These are phyloP conservation scores for Xylariales sp. DNA, from an alignment of 2,329 filamentous ascomycete genomes.

Conservation along the genomic window DNA sequence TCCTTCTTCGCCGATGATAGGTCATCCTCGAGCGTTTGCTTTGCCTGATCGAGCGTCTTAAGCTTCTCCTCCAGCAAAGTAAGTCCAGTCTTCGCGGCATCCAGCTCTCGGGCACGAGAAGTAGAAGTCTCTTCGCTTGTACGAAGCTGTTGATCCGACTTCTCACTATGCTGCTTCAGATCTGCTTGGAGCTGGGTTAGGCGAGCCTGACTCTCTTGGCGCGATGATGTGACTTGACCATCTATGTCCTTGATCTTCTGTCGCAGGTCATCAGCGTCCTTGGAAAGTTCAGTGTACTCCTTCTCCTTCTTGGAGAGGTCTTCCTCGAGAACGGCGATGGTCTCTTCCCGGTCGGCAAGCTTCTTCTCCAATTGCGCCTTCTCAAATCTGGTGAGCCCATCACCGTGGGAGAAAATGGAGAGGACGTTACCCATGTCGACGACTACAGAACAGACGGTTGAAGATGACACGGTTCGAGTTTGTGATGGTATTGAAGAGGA, in stretches of 20 bases:
- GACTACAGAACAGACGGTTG: not conserved
- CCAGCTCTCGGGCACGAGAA: constrained; percentile 16
- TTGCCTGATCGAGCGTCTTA: constrained; percentile 27
- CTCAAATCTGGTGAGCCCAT: constrained; percentile 29
- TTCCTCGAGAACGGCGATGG: constrained; percentile 27
- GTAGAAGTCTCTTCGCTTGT: constrained; percentile 10
- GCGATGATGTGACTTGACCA: constrained; percentile 23
- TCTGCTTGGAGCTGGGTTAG: constrained; percentile 31
- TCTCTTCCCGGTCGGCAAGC: constrained; percentile 34
- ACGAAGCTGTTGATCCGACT: not conserved
- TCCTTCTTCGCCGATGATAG: constrained; percentile 29
- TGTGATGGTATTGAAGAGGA: not conserved
- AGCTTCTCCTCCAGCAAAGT: constrained; percentile 19
- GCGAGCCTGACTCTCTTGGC: constrained; percentile 28
- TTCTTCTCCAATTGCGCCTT: constrained; percentile 31
- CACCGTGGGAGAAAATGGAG: constrained; percentile 32
- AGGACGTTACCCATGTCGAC: constrained; percentile 35
- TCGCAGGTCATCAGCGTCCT: constrained; percentile 33
- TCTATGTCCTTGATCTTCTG: constrained; percentile 34
- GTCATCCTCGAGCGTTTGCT: constrained; percentile 29
- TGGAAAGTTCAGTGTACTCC: constrained; percentile 27
- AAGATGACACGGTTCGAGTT: not conserved
- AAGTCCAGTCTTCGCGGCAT: constrained; percentile 13
- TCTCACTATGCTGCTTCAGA: constrained; percentile 14
- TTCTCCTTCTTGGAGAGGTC: constrained; percentile 34